Conservation (phyloP, 805 yeast species). For the Saccharomycopsis vini region DNA sequence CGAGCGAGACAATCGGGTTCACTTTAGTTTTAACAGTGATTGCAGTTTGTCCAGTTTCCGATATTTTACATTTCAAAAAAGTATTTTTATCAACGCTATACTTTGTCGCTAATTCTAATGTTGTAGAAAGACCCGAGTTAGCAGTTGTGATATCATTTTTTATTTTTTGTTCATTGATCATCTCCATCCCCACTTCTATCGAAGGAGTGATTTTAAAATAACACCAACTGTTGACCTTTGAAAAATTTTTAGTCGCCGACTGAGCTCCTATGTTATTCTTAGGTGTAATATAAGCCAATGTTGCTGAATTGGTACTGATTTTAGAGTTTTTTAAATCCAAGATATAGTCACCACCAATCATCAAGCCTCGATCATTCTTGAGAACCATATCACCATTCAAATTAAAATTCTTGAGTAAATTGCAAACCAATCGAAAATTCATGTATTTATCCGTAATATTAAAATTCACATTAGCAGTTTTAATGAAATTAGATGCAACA, state of each 20-base stretch:
- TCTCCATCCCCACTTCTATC: slow-evolving; percentile 98
- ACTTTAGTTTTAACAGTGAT: slow-evolving; percentile 88
- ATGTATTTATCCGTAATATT: slow-evolving; percentile 87
- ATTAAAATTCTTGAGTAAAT: slow-evolving; percentile 88
- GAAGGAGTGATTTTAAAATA: slow-evolving; percentile 88
- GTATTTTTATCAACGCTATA: slow-evolving; percentile 81
- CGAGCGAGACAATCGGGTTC: slow-evolving; percentile 93
- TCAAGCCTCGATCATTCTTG: slow-evolving; percentile 90
- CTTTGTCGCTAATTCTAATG: slow-evolving; percentile 92
- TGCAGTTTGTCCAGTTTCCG: slow-evolving; percentile 92
- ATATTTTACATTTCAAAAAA: slow-evolving; percentile 92
- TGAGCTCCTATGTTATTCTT: slow-evolving; percentile 56
- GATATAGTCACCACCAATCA: slow-evolving; percentile 96
- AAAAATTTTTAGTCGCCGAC: slow-evolving; percentile 77
- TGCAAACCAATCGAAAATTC: slow-evolving; percentile 90
- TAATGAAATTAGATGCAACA: slow-evolving; percentile 72
- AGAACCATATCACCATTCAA: slow-evolving; percentile 94
- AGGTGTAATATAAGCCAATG: too few species aligned
- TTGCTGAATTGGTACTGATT: too few species aligned
- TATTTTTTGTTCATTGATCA: too few species aligned
- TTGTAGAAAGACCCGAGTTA: slow-evolving; percentile 66
- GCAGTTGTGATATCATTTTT: slow-evolving; percentile 71
- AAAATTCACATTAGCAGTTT: slow-evolving; percentile 83
- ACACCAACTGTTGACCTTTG: slow-evolving; percentile 89
- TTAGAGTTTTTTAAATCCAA: slow-evolving; percentile 90